A percentile compares a stretch with the other conserved stretches of the same genome.
These are phyloP conservation scores for Ilyonectria robusta DNA, from an alignment of 2,329 filamentous ascomycete genomes.

Conservation along the genomic window DNA sequence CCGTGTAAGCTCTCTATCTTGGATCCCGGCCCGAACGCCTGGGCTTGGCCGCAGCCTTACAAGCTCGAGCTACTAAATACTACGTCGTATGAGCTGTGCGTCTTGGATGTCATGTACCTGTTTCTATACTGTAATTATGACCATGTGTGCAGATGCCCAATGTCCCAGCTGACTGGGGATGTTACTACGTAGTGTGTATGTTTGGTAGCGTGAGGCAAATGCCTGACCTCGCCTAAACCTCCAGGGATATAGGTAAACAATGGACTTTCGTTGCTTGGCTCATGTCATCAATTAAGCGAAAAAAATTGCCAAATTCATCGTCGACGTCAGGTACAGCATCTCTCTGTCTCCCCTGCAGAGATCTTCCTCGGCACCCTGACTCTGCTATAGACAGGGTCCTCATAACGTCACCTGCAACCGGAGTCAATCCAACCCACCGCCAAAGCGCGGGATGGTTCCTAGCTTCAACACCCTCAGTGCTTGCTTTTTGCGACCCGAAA, in stretches of 20 bases:
- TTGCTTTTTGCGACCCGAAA: constrained; percentile 5
- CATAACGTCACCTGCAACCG: background rate
- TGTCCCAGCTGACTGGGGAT: background rate
- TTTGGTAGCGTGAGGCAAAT: background rate
- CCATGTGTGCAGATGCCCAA: background rate
- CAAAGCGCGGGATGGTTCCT: background rate
- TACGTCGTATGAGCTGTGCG: no score
- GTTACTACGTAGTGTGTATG: no score
- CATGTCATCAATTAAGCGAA: constrained; percentile 4
- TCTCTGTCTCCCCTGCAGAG: constrained; percentile 13
- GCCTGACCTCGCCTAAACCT: background rate
- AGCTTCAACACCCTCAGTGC: background rate
- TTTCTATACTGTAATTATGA: no score
- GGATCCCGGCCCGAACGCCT: background rate
- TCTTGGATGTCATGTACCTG: no score
- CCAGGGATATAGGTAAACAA: background rate
- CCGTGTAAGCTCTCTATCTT: background rate
- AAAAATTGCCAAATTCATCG: background rate
- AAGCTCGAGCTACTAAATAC: background rate
- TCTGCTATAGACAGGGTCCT: constrained; percentile 28
- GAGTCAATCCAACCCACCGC: background rate
- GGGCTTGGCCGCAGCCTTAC: background rate
- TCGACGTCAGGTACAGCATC: constrained; percentile 14
- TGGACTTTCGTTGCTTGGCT: constrained; percentile 2
- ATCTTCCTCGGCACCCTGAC: constrained; percentile 6